Percentiles rank a stretch among this genome's conserved stretches.
Conservation (phyloP, 2,329 filamentous ascomycete species). For the Coniochaeta ligniaria region DNA sequence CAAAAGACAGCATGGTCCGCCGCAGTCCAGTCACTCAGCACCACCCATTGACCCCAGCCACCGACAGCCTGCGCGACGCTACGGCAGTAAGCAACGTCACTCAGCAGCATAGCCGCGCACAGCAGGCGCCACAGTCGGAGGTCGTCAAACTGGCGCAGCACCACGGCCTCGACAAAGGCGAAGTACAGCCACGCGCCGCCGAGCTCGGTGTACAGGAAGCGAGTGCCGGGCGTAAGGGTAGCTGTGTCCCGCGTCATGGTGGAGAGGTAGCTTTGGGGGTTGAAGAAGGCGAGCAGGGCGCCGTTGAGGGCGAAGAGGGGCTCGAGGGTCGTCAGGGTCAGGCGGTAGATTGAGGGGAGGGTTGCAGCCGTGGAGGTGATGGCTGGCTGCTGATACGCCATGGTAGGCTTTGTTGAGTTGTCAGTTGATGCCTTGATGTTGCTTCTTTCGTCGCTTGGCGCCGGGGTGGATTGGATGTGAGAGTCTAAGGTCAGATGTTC, state of each 20-base stretch:
- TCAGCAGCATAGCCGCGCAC: conserved; percentile 27
- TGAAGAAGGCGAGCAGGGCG: conserved; percentile 19
- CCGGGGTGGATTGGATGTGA: too few species aligned
- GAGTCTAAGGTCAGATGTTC: too few species aligned
- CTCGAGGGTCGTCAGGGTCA: conserved; percentile 25
- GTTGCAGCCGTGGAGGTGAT: conserved; percentile 16
- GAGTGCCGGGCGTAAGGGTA: conserved; percentile 11
- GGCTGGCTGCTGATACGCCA: background rate
- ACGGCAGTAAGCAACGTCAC: conserved; percentile 21
- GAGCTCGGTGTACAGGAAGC: conserved; percentile 23
- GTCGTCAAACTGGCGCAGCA: conserved; percentile 25
- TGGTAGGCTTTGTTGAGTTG: background rate
- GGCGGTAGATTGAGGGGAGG: conserved; percentile 22
- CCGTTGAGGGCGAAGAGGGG: conserved; percentile 25
- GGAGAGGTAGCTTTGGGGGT: conserved; percentile 19
- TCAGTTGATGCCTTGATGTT: too few species aligned
- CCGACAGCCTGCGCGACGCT: conserved; percentile 24
- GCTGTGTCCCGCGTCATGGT: conserved; percentile 19
- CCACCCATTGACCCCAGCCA: conserved; percentile 20
- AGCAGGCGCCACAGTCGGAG: conserved; percentile 25
- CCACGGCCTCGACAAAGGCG: conserved; percentile 27
- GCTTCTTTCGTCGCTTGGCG: too few species aligned
- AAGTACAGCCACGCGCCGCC: conserved; percentile 25
- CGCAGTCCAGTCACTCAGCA: conserved; percentile 17
- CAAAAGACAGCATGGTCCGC: conserved; percentile 20